These are phyloP conservation scores for Trichoderma hamatum DNA, from an alignment of 2,329 filamentous ascomycete genomes.

Conservation along the genomic window DNA sequence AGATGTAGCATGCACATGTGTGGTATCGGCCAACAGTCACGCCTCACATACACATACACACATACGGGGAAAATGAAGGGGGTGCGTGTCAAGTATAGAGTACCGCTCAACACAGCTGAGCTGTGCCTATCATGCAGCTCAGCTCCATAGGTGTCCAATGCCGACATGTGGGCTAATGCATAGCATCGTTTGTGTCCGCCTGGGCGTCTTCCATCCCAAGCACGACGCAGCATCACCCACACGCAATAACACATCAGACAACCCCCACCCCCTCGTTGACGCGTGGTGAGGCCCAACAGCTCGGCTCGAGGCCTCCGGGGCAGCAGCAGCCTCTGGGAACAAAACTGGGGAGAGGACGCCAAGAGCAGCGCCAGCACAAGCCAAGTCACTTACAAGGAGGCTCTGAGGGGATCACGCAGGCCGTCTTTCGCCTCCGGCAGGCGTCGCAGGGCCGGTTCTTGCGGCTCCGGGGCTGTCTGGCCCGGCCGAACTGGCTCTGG, in stretches of 20 bases:
- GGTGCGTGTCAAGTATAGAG: not conserved
- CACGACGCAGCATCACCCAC: not conserved
- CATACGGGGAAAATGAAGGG: not conserved
- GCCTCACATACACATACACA: not conserved
- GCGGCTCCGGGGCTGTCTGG: slow-evolving; percentile 47
- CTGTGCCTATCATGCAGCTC: not conserved
- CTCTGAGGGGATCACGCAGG: slow-evolving; percentile 49
- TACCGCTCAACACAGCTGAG: not conserved
- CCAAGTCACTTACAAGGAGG: slow-evolving; percentile 47
- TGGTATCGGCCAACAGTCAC: slow-evolving; percentile 8
- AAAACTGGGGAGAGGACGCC: too few species aligned
- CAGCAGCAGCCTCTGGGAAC: not conserved
- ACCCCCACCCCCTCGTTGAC: not conserved
- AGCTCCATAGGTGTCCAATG: slow-evolving; percentile 11
- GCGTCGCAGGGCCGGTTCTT: slow-evolving; percentile 52
- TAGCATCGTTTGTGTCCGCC: not conserved
- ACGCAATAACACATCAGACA: not conserved
- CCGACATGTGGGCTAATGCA: slow-evolving; percentile 9
- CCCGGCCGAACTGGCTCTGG: slow-evolving; percentile 46
- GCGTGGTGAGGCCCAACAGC: slow-evolving; percentile 11
- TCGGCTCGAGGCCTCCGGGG: not conserved
- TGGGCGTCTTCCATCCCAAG: not conserved
- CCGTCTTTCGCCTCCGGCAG: slow-evolving; percentile 50
- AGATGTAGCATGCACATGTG: slow-evolving; percentile 5
- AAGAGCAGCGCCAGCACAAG: not conserved